Evolutionary conservation across 148 eudicot species (phyloP).

Genomic region (Suaeda aralocaspica): DNA sequence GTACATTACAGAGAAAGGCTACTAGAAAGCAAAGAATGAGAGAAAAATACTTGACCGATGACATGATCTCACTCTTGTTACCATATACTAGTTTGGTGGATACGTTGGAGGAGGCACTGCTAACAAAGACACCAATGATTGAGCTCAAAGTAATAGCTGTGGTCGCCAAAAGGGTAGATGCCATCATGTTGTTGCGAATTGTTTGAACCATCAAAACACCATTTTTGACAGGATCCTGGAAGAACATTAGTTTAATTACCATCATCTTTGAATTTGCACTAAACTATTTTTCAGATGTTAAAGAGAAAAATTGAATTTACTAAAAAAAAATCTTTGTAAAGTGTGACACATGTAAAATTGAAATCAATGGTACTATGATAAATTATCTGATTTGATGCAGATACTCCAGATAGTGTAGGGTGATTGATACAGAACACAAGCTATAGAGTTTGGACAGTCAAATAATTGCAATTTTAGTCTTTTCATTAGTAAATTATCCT

Average conservation of each 20-base stretch:
- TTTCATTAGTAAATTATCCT: neutral
- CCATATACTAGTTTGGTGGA: constrained; percentile 46
- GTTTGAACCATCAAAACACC: constrained; percentile 55
- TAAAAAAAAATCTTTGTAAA: too few relatives aligned
- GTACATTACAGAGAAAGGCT: constrained; percentile 71
- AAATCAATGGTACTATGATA: too few relatives aligned
- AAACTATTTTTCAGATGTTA: neutral
- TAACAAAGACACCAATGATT: constrained; percentile 58
- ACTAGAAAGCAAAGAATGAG: constrained; percentile 71
- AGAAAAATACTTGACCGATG: constrained; percentile 62
- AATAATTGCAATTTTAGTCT: neutral
- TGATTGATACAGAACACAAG: too few relatives aligned
- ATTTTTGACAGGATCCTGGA: constrained; percentile 56
- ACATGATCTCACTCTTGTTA: constrained; percentile 35
- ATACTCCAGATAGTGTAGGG: too few relatives aligned
- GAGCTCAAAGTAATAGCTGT: constrained; percentile 81
- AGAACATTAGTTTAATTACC: neutral
- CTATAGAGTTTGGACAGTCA: too few relatives aligned
- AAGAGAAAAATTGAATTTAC: too few relatives aligned
- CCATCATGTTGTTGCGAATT: constrained; percentile 52
- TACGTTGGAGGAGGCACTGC: constrained; percentile 43
- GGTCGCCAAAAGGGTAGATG: constrained; percentile 77
- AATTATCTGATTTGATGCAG: neutral
- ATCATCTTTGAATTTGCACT: too few relatives aligned
- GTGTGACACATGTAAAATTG: too few relatives aligned